Evolutionary conservation across 331 rosid species (phyloP), one percentile per base, ranked within the genome.

Genomic region (Acacia concinna): DNA sequence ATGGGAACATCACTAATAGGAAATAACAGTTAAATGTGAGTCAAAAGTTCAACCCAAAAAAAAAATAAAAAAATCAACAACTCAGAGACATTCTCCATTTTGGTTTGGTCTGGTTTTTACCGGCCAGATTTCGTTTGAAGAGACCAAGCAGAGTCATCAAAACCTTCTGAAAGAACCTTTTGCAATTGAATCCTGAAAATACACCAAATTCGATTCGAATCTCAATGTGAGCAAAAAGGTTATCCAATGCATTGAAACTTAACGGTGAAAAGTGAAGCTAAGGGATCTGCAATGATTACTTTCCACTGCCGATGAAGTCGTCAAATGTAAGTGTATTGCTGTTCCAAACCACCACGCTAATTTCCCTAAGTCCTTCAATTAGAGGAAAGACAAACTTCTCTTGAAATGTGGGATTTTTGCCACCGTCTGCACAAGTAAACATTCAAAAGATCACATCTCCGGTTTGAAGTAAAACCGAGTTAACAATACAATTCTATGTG

Each of bases 121-220:
- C 98, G 88, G 87, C 98, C 97, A 79, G 92, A 78, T 86, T 94
- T 92, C 10, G 93, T 83, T 79, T 94, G 97, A 79, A 94, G 86
- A 2, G 97, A 80, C 98, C 97, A 94, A 41, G 88, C 21, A 60
- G 86, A 70, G 80, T 94, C 98, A 56, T 94, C 97, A 43, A 80
- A 94, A 63, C 97, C 98, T 67, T 92, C 91, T 43, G 94, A 81
- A 47, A 94, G 89, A 85, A 89, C 97, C 87, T 89, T 94, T 5
- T 84, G 83, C 86, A 94, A 82, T 71, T 85, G 94, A 83, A 91
- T 78, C 88, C 96, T 94, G 40, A 44, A 59, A 38, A 59, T 5
- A n/a, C 9, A 62, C 51, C 38, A 73, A 63, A 73, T 17, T 25
- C 25, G 3, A 35, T 30, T 68, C 79, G 49, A 23, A 34, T 28